Evolutionary conservation across 805 yeast species (phyloP), one percentile per base, ranked within the genome.

Genomic region (Schwanniomyces pseudopolymorphus): DNA sequence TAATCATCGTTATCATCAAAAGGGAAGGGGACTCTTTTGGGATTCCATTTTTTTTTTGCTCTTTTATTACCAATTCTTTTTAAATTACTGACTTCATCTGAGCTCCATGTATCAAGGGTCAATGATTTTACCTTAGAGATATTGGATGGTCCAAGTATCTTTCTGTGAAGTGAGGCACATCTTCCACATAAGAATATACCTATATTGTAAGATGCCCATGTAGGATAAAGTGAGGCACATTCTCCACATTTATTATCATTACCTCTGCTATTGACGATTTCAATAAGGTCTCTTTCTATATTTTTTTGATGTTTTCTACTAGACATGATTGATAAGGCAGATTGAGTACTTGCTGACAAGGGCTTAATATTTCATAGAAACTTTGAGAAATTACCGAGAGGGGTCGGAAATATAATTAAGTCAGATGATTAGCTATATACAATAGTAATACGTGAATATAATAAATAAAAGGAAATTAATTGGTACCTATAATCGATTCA

Each of bases 161-260:
- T 78, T 49, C 89, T 72, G 64, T 89, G 96, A 27, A 83, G 75
- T 3, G 88, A 81, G 7, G 95, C 92, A 74, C 96, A 89, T 53
- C 94, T 71, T 13, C 94, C 94, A 69, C 96, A 89, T 14, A 89
- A 69, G 48, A 89, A 83, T 4, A 87, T 67, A 22, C 95, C 96
- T 37, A 87, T 49, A 50, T 61, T 70, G 46, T 57, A 64, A 33
- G 74, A 69, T 2, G 76, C 77, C 76, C 76, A 72, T 55, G 86
- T 87, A 7, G 96, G 94, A 62, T 77, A 83, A 3, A 78, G 60
- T 4, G 81, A 68, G 2, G 80, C 79, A 67, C 96, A 88, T 60
- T 88, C 96, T 31, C 90, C 95, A 64, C 96, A 88, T 59, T 74
- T 79, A 63, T 86, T 87, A 40, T 71, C 68, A 60, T 87, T 88